Evolutionary conservation across 345 rosid species (phyloP).

Genomic region (Populus euphratica): DNA sequence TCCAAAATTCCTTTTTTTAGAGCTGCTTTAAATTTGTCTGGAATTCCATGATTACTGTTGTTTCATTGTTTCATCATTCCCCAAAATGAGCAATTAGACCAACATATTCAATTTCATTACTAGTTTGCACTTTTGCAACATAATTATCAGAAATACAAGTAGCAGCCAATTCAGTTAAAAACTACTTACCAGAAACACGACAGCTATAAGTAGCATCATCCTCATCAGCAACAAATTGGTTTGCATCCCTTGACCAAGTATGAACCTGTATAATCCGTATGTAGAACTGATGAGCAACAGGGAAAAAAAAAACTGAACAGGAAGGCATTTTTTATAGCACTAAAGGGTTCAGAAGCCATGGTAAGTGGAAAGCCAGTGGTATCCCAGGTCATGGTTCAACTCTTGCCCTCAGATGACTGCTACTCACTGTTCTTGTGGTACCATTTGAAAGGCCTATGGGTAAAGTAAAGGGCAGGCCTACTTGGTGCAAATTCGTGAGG

Average conservation of each 20-base stretch:
- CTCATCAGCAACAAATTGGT: constrained; percentile 87
- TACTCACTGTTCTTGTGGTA: too few relatives aligned
- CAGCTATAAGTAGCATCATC: constrained; percentile 85
- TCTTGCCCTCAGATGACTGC: too few relatives aligned
- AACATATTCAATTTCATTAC: not conserved
- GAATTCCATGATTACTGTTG: not conserved
- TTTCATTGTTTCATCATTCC: not conserved
- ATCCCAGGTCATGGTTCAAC: too few relatives aligned
- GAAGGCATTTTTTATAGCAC: not conserved
- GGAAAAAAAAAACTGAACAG: not conserved
- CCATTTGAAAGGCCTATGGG: too few relatives aligned
- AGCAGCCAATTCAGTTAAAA: constrained; percentile 7
- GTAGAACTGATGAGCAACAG: constrained; percentile 3
- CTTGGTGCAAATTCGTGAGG: too few relatives aligned
- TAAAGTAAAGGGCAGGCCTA: too few relatives aligned
- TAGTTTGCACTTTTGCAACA: not conserved
- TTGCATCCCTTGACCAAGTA: constrained; percentile 79
- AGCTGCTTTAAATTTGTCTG: not conserved
- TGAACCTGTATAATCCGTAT: constrained; percentile 48
- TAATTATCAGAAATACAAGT: not conserved
- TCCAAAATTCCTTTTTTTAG: not conserved
- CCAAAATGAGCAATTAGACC: not conserved
- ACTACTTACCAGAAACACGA: constrained; percentile 76
- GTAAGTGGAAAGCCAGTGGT: too few relatives aligned
- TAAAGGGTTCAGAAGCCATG: too few relatives aligned